These are phyloP conservation scores for Sinapis alba DNA, from an alignment of 441 rosid genomes.

Conservation along the genomic window DNA sequence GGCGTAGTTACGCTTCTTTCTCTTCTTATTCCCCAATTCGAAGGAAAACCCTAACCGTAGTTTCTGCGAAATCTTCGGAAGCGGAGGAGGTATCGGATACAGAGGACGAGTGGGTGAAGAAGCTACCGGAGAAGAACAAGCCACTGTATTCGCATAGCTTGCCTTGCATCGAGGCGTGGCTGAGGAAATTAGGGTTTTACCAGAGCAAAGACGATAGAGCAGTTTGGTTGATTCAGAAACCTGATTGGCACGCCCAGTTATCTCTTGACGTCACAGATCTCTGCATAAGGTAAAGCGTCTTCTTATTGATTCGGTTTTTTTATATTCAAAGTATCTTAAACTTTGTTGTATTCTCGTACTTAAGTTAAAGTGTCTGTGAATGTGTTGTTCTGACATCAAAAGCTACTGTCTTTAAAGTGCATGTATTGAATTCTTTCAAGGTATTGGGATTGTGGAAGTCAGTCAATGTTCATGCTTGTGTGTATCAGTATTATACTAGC, in stretches of 20 bases:
- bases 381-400: conserved; percentile 7
- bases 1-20: conserved; percentile 26
- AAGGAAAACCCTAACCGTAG: conserved; percentile 36
- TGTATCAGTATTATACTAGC: neutral
- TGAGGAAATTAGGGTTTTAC: conserved; percentile 67
- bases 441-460: neutral
- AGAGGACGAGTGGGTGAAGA: conserved; percentile 86
- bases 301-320: conserved; percentile 3
- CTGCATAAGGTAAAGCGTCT: conserved; percentile 58
- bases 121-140: conserved; percentile 79
- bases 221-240: conserved; percentile 75
- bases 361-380: neutral
- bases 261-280: conserved; percentile 92
- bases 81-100: conserved; percentile 61
- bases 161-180: conserved; percentile 97
- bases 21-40: conserved; percentile 18
- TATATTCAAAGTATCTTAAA: neutral
- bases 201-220: conserved; percentile 84
- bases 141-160: conserved; percentile 91
- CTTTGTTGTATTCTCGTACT: neutral
- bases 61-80: conserved; percentile 59
- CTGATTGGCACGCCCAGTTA: conserved; percentile 89
- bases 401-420: conserved; percentile 11
- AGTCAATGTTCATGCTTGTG: neutral
- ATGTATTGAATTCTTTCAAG: neutral